These are phyloP conservation scores for Rachicladosporium sp. DNA, from an alignment of 2,329 filamentous ascomycete species.

Conservation along the genomic window DNA sequence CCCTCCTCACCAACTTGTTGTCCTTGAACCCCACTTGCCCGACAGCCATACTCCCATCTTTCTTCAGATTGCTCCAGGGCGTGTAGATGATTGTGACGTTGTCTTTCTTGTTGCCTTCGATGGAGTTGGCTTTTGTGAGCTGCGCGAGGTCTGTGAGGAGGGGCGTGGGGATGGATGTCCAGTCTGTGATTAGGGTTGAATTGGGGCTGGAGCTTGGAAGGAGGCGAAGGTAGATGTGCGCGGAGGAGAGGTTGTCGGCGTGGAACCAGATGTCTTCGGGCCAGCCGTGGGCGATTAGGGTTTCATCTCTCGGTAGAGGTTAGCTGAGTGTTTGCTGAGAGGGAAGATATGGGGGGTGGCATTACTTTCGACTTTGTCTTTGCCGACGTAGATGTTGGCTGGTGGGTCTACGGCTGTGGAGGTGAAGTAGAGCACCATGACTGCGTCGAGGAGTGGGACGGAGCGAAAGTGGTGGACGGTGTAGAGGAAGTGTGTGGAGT, in stretches of 20 bases:
- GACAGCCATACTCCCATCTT: slow-evolving; percentile 88
- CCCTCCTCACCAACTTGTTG: slow-evolving; percentile 66
- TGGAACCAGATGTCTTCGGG: slow-evolving; percentile 99
- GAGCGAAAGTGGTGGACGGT: too few species aligned
- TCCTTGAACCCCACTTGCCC: slow-evolving; percentile 95
- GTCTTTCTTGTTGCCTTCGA: slow-evolving; percentile 98
- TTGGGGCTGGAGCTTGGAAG: too few species aligned
- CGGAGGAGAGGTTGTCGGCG: slow-evolving; percentile 91
- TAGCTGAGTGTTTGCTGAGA: slow-evolving; percentile 13
- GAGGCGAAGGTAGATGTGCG: slow-evolving; percentile 89
- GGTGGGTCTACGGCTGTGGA: slow-evolving; percentile 71
- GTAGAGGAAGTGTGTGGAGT: too few species aligned
- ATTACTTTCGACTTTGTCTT: slow-evolving; percentile 95
- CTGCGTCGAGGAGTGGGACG: slow-evolving; percentile 1
- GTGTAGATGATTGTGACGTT: slow-evolving; percentile 96
- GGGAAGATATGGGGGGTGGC: slow-evolving; percentile 24
- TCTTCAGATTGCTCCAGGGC: slow-evolving; percentile 91
- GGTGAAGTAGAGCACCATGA: slow-evolving; percentile 92
- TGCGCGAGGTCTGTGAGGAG: slow-evolving; percentile 85
- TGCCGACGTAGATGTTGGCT: slow-evolving; percentile 89
- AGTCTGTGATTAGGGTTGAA: too few species aligned
- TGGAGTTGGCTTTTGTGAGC: slow-evolving; percentile 96
- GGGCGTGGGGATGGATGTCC: slow-evolving; percentile 66
- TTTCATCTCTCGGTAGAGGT: slow-evolving; percentile 59
- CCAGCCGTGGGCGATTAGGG: slow-evolving; percentile 86